phyloP scores from a whole-genome alignment of 148 eudicot species.

The Chenopodium quinoa region DNA sequence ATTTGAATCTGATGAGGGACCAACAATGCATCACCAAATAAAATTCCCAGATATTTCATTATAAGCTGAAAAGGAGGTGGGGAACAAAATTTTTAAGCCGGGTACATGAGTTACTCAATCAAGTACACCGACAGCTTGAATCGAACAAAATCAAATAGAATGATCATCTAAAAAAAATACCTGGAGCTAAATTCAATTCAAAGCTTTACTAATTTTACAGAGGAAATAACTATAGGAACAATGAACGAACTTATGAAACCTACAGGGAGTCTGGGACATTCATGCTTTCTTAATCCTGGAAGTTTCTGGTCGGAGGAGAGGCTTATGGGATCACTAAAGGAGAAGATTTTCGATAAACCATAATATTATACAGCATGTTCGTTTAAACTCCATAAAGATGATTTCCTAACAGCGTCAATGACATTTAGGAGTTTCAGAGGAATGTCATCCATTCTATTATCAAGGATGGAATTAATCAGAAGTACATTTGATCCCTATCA shows the following conservation, averaged over 20 bases:
- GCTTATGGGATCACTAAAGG: too few species aligned
- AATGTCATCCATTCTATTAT: too few species aligned
- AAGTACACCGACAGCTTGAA: slow-evolving; percentile 1
- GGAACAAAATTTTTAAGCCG: background rate
- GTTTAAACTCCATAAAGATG: background rate
- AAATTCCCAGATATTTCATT: background rate
- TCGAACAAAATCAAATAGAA: background rate
- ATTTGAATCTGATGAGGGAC: background rate
- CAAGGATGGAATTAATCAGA: too few species aligned
- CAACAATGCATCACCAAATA: background rate
- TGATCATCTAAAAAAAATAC: background rate
- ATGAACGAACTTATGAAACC: too few species aligned
- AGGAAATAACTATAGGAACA: background rate
- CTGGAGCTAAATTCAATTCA: background rate
- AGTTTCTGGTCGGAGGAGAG: too few species aligned
- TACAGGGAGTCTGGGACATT: background rate
- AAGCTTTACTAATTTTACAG: too few species aligned
- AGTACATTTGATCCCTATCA: too few species aligned
- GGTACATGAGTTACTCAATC: background rate
- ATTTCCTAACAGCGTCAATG: background rate
- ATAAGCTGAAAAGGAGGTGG: background rate
- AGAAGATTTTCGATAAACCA: too few species aligned
- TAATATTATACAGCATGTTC: background rate
- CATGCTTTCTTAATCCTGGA: too few species aligned
- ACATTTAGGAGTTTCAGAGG: background rate